These are phyloP conservation scores for Rhizomucor miehei DNA, from an alignment of 371 early-diverging fungal genomes.

Conservation along the genomic window DNA sequence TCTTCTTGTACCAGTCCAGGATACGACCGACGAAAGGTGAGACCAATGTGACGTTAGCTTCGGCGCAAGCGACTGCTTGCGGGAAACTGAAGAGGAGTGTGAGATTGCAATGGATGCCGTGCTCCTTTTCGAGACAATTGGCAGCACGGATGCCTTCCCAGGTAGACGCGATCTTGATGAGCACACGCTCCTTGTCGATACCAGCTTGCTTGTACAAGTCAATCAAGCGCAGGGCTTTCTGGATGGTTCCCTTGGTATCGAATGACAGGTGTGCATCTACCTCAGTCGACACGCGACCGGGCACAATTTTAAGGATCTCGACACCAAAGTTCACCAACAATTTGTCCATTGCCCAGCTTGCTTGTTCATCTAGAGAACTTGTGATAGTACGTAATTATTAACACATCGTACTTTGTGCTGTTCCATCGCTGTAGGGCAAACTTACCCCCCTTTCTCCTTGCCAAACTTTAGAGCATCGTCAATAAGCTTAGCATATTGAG, in stretches of 20 bases:
- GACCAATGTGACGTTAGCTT: conserved; percentile 94
- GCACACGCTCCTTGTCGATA: conserved; percentile 82
- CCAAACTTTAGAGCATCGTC: conserved; percentile 90
- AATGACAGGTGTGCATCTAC: conserved; percentile 97
- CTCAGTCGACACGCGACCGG: conserved; percentile 98
- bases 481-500: conserved; percentile 85
- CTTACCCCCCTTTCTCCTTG: conserved; percentile 67
- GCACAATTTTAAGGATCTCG: conserved; percentile 95
- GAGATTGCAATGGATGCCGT: conserved; percentile 97
- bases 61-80: conserved; percentile 97
- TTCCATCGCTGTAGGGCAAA: neutral
- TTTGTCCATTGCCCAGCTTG: conserved; percentile 89
- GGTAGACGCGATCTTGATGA: conserved; percentile 98
- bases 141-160: conserved; percentile 99
- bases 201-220: conserved; percentile 87
- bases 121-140: conserved; percentile 76
- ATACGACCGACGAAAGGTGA: conserved; percentile 99
- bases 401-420: neutral
- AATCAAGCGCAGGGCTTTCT: conserved; percentile 90
- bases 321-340: conserved; percentile 95
- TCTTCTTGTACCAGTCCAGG: conserved; percentile 96
- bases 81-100: conserved; percentile 94
- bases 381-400: neutral
- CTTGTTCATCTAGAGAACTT: conserved; percentile 58
- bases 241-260: conserved; percentile 88